Base-by-base conservation (phyloP, 192 early-diverging fungal genomes). In the Neocallimastix lanati region DNA sequence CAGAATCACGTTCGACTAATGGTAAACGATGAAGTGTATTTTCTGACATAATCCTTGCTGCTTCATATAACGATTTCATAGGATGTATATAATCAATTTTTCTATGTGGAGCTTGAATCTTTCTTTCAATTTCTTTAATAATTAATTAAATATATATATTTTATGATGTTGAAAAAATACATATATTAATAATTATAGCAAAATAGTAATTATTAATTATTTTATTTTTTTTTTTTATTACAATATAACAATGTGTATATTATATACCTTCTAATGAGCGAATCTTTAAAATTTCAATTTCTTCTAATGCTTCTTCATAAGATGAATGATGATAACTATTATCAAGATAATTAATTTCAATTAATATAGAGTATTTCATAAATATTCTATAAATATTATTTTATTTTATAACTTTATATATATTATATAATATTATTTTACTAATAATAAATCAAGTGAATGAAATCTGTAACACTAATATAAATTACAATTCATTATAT, bases 361-460 rank as follows among this genome's bases (percentile, higher is more conserved):
- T n/a, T n/a, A n/a, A n/a, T n/a, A n/a, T n/a, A n/a, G n/a, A n/a
- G n/a, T n/a, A n/a, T n/a, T n/a, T n/a, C n/a, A n/a, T n/a, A n/a
- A n/a, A n/a, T n/a, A n/a, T n/a, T n/a, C n/a, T n/a, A n/a, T n/a
- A n/a, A n/a, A n/a, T n/a, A n/a, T n/a, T n/a, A n/a, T n/a, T n/a
- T n/a, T n/a, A n/a, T n/a, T n/a, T 7, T 35, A 35, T 35, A 7
- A 35, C 12, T 7, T 35, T 35, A 35, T 35, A 35, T 35, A 7
- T 35, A 35, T 35, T 35, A 35, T 35, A 35, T 35, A 7, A n/a
- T n/a, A n/a, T n/a, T n/a, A n/a, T n/a, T n/a, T n/a, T 50, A 50
- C 40, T 50, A 96, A 85, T 95, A 94, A 82, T 94, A 90, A 29
- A 98, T 94, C 81, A 98, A 84, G 83, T 96, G 93, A 67, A 98